A percentile compares a stretch with the other conserved stretches of the same genome.
Evolutionary conservation across 2,329 filamentous ascomycete genomes (phyloP).

Genomic region (Keithomyces neogunnii): DNA sequence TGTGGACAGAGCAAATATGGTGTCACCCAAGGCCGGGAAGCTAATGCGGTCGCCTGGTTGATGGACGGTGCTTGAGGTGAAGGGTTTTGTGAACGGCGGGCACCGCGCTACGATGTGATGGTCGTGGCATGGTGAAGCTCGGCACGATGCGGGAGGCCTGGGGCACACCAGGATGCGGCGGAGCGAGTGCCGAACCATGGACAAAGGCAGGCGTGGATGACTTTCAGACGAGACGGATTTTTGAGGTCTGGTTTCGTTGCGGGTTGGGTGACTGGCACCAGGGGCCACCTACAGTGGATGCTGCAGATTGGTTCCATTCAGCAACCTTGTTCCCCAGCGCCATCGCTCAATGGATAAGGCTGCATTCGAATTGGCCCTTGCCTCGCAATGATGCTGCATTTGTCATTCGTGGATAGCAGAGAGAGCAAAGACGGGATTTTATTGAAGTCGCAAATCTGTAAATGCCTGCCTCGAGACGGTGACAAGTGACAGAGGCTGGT

Average conservation of each 20-base stretch:
- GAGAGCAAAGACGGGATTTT: too few relatives aligned
- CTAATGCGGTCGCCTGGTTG: not conserved
- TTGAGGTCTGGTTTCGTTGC: not conserved
- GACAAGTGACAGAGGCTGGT: too few relatives aligned
- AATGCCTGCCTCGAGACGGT: too few relatives aligned
- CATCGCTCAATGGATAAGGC: too few relatives aligned
- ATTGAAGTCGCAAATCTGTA: too few relatives aligned
- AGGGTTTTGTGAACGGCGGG: not conserved
- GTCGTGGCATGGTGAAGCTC: not conserved
- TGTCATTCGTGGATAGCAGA: too few relatives aligned
- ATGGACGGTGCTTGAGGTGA: not conserved
- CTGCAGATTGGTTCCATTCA: too few relatives aligned
- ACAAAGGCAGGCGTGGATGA: not conserved
- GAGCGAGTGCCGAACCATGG: constrained; percentile 8
- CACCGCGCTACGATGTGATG: not conserved
- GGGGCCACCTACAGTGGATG: too few relatives aligned
- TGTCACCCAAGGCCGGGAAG: constrained; percentile 34
- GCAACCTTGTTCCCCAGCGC: too few relatives aligned
- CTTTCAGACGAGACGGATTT: not conserved
- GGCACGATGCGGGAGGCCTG: not conserved
- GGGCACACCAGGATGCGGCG: not conserved
- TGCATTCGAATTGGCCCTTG: too few relatives aligned
- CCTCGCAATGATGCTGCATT: too few relatives aligned
- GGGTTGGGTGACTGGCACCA: too few relatives aligned
- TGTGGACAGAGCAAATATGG: constrained; percentile 89